Percentiles rank a stretch among this genome's conserved stretches.
These are phyloP conservation scores for Trichosanthes cucumerina DNA, from an alignment of 306 rosid genomes.

Conservation along the genomic window DNA sequence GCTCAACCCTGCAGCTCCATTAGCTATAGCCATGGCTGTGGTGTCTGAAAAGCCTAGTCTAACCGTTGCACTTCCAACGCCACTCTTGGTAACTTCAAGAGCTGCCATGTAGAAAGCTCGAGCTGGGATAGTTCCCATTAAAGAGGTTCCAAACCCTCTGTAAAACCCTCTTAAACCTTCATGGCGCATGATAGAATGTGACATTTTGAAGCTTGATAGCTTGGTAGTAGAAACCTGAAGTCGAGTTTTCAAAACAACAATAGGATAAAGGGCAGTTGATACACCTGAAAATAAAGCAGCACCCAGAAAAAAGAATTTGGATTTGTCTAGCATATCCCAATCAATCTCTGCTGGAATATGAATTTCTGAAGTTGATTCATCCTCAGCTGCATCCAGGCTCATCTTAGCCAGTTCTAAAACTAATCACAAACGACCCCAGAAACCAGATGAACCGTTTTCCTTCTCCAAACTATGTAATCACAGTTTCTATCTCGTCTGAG, in stretches of 20 bases:
- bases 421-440: not conserved
- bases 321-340: constrained; percentile 96
- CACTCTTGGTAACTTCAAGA: constrained; percentile 76
- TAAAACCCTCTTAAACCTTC: constrained; percentile 87
- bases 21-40: constrained; percentile 54
- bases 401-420: constrained; percentile 56
- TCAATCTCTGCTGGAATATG: constrained; percentile 81
- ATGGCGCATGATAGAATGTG: constrained; percentile 46
- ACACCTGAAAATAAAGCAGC: constrained; percentile 94
- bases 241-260: constrained; percentile 74
- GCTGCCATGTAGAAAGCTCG: constrained; percentile 88
- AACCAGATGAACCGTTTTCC: constrained; percentile 5
- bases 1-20: constrained; percentile 70
- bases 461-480: constrained; percentile 1
- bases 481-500: not conserved
- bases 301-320: constrained; percentile 82
- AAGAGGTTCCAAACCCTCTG: constrained; percentile 86
- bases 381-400: constrained; percentile 62
- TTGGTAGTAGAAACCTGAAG: constrained; percentile 66
- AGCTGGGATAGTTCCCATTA: constrained; percentile 89
- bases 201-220: constrained; percentile 54
- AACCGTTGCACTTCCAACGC: constrained; percentile 52
- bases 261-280: constrained; percentile 67
- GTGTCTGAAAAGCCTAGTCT: constrained; percentile 68
- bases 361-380: constrained; percentile 65